Percentiles rank a stretch among this genome's conserved stretches.
Conservation (phyloP, 148 eudicot species). For the Chenopodium album region DNA sequence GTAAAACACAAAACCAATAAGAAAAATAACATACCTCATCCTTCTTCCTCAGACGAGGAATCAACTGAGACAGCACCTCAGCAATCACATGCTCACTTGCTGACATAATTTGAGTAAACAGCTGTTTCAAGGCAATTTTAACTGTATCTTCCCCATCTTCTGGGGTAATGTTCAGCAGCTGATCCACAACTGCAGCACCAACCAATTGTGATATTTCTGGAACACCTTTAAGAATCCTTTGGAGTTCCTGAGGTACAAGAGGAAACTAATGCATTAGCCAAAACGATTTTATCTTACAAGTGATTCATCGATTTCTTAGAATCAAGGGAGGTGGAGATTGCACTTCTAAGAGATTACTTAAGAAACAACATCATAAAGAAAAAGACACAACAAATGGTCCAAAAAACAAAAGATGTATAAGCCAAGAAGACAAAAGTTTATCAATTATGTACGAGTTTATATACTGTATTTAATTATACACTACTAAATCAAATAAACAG, state of each 20-base stretch:
- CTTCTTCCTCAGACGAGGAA: constrained; percentile 53
- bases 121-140: constrained; percentile 47
- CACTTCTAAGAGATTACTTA: background rate
- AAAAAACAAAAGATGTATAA: background rate
- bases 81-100: constrained; percentile 59
- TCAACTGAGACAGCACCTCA: constrained; percentile 51
- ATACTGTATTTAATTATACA: background rate
- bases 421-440: background rate
- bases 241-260: constrained; percentile 55
- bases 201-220: constrained; percentile 81
- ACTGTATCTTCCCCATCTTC: constrained; percentile 47
- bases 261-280: constrained; percentile 9
- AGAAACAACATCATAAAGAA: constrained; percentile 2
- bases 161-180: constrained; percentile 39
- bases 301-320: background rate
- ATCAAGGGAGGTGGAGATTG: background rate
- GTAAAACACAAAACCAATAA: background rate
- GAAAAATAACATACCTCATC: constrained; percentile 35
- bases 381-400: background rate
- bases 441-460: background rate
- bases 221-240: constrained; percentile 57
- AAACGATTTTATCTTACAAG: background rate
- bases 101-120: constrained; percentile 80
- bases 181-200: constrained; percentile 51
- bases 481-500: background rate